These are phyloP conservation scores for Russula sp. DNA, from an alignment of 768 basidiomycete species.

Conservation along the genomic window DNA sequence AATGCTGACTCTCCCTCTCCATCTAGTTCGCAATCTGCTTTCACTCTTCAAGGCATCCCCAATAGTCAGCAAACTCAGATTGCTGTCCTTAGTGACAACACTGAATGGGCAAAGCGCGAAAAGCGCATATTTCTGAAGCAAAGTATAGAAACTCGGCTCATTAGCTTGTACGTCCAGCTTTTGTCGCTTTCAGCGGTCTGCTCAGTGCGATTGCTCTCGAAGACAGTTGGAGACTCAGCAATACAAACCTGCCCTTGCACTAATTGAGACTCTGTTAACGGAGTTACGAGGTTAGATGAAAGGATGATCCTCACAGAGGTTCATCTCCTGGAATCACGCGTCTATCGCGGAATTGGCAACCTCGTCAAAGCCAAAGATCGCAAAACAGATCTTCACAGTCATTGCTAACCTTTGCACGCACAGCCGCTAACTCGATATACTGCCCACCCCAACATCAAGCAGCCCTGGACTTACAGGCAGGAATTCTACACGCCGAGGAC, in stretches of 20 bases:
- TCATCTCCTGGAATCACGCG: conserved; percentile 86
- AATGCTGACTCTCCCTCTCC: conserved; percentile 1
- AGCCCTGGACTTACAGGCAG: conserved; percentile 59
- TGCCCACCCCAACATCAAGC: conserved; percentile 68
- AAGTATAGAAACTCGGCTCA: conserved; percentile 83
- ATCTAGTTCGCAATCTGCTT: conserved; percentile 83
- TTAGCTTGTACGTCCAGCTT: conserved; percentile 49
- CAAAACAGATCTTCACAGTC: conserved; percentile 43
- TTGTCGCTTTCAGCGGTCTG: not conserved
- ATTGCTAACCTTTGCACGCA: conserved; percentile 82
- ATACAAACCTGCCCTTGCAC: conserved; percentile 69
- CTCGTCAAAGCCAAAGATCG: conserved; percentile 77
- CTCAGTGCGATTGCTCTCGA: not conserved
- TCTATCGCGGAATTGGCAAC: conserved; percentile 86
- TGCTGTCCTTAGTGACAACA: conserved; percentile 80
- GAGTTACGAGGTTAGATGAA: conserved; percentile 91
- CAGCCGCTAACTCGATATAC: conserved; percentile 94
- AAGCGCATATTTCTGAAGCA: conserved; percentile 96
- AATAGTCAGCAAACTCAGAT: conserved; percentile 72
- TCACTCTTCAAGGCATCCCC: conserved; percentile 82
- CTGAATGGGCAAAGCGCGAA: conserved; percentile 86
- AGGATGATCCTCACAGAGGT: conserved; percentile 98
- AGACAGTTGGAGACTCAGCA: conserved; percentile 68
- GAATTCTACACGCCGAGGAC: conserved; percentile 91
- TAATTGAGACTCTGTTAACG: conserved; percentile 82